Percentiles rank a stretch among this genome's conserved stretches.
These are phyloP conservation scores for Aquilaria yunnanensis DNA, from an alignment of 345 rosid species.

Conservation along the genomic window DNA sequence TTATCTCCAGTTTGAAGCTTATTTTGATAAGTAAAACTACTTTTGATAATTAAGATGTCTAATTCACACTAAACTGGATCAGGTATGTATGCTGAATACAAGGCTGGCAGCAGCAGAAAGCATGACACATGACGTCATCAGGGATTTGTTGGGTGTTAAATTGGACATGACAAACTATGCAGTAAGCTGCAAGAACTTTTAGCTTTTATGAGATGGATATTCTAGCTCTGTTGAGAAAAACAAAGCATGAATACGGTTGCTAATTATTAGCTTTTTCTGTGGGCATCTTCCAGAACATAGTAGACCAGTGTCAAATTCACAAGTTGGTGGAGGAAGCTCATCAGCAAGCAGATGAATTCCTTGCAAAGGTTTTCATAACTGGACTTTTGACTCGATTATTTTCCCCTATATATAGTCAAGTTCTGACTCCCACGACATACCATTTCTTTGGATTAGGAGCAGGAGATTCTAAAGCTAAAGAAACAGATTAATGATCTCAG, in stretches of 20 bases:
- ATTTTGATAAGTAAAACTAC: background rate
- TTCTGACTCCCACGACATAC: conserved; percentile 7
- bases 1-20: too few species aligned
- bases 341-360: conserved; percentile 57
- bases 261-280: conserved; percentile 8
- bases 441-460: conserved; percentile 38
- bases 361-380: conserved; percentile 46
- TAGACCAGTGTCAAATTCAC: conserved; percentile 70
- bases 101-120: conserved; percentile 91
- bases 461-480: conserved; percentile 53
- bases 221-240: background rate
- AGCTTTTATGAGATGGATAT: conserved; percentile 3
- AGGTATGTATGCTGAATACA: conserved; percentile 68
- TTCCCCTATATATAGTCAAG: background rate
- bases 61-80: conserved; percentile 20
- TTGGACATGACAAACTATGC: conserved; percentile 84
- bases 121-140: conserved; percentile 96
- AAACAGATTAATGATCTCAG: conserved; percentile 45
- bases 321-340: conserved; percentile 64
- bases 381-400: conserved; percentile 1
- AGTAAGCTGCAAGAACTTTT: conserved; percentile 35
- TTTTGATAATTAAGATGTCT: conserved; percentile 4
- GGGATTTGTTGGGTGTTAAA: conserved; percentile 86
- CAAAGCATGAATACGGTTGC: conserved; percentile 1
- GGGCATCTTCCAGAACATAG: conserved; percentile 50